Evolutionary conservation across 2,329 filamentous ascomycete species (phyloP), one percentile per base, ranked within the genome.

Genomic region (Fusarium clavum): DNA sequence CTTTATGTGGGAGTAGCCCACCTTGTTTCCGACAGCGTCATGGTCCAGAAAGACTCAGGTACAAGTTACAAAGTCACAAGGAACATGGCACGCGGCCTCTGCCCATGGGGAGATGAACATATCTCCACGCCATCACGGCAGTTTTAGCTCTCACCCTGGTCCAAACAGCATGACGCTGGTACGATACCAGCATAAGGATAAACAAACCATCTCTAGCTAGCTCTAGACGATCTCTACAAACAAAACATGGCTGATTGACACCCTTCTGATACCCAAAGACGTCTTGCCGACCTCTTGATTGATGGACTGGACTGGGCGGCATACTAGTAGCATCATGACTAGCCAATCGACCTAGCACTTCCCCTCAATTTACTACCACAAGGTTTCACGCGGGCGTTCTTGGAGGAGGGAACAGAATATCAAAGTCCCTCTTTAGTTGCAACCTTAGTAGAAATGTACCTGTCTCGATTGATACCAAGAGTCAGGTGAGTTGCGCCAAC

Each of bases 401-500:
- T 54, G 20, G 34, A 38, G 41, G 48, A 47, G 62, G 54, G 52
- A 43, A 44, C 30, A n/a, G 18, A 44, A 56, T 61, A 49, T 53
- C 45, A 49, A 48, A 43, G 61, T 66, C 25, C 55, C 45, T 62
- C 41, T 41, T 40, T 44, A 44, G 49, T 27, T 40, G 40, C 59
- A 22, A 57, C 59, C 43, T 18, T 49, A 16, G 34, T 2, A 30
- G 27, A 22, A 18, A 51, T 59, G 54, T 49, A 34, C n/a, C 8
- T 43, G 22, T 43, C 46, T 52, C 13, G 46, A 57, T 56, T 61
- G 61, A 60, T 65, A 55, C 61, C 57, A 12, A 38, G 22, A 20
- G 72, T 75, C 73, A 75, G 72, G 73, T 75, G 73, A 76, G 73
- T 67, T 64, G 20, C 51, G 53, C 59, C 70, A 72, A 63, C 57